phyloP scores from a whole-genome alignment of 371 early-diverging fungal species.

The Mucor piriformis region DNA sequence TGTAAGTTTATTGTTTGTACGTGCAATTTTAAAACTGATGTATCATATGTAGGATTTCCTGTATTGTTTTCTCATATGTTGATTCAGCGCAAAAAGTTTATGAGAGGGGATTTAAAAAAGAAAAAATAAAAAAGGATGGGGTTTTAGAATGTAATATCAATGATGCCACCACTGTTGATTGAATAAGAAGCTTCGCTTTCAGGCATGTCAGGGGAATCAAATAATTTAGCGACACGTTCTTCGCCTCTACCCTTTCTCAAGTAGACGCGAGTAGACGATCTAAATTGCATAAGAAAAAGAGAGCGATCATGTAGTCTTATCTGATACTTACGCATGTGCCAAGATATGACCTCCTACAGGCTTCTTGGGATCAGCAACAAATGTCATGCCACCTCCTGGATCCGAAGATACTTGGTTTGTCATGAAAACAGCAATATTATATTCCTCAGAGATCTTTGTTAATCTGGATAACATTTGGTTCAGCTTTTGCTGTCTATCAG shows the following conservation, averaged over 20 bases:
- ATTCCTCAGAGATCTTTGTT: slow-evolving; percentile 83
- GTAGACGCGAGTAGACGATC: slow-evolving; percentile 72
- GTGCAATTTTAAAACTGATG: too few species aligned
- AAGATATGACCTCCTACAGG: slow-evolving; percentile 84
- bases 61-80: slow-evolving; percentile 92
- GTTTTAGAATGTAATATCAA: slow-evolving; percentile 23
- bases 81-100: slow-evolving; percentile 77
- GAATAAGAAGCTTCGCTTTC: slow-evolving; percentile 74
- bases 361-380: slow-evolving; percentile 86
- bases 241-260: slow-evolving; percentile 89
- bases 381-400: slow-evolving; percentile 67
- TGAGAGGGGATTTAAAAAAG: slow-evolving; percentile 54
- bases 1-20: too few species aligned
- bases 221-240: slow-evolving; percentile 85
- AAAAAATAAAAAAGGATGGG: slow-evolving; percentile 2
- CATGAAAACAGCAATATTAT: slow-evolving; percentile 85
- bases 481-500: slow-evolving; percentile 90
- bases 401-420: slow-evolving; percentile 82
- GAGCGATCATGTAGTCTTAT: background rate
- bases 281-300: slow-evolving; percentile 3
- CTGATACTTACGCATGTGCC: slow-evolving; percentile 58
- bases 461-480: slow-evolving; percentile 81
- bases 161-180: slow-evolving; percentile 40
- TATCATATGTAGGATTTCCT: slow-evolving; percentile 62
- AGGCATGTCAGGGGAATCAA: slow-evolving; percentile 88